Base-by-base conservation (phyloP, 2,329 filamentous ascomycete species). In the Fusarium vanettenii region DNA sequence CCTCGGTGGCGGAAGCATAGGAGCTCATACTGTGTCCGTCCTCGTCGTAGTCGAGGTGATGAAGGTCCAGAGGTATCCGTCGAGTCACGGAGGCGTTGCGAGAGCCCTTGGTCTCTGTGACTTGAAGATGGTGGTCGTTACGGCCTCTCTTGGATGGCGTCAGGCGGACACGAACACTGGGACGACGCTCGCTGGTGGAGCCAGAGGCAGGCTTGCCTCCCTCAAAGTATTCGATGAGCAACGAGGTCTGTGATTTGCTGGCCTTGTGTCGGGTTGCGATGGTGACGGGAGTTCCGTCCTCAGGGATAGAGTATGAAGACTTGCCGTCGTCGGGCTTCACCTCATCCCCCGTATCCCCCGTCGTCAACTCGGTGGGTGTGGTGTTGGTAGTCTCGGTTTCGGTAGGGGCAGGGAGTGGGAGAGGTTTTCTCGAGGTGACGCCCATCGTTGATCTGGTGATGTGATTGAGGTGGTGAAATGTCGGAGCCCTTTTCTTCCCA, bases 201-300 rank as follows among this genome's bases (percentile, higher is more conserved):
- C 84, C 81, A 73, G 87, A 86, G 67, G 87, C 84, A 50, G 69
- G 77, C 65, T 94, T 95, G 73, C 92, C 91, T 76, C 92, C 94
- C 85, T 98, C 95, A 80, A 97, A 98, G 84, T 97, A 98, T 85
- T 98, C 95, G 79, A 98, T 98, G 79, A 98, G 88, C 76, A 98
- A 88, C 66, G 94, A 97, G 41, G 95, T 97, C 85, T 97, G 95
- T 55, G 94, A 97, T 78, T 90, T 85, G 80, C 86, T 89, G 72
- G 86, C 80, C 74, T 85, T 86, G 81, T 90, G 88, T 70, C 89
- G 90, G 52, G 96, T 98, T 81, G 93, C 92, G 82, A 99, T 97
- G 70, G 95, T 98, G 80, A 99, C 92, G 48, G 95, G 95, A 63
- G 94, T 96, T 81, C 94, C 94, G 90, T 97, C 94, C 80, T 95